Base-by-base conservation (phyloP, 805 yeast species). In the Starmerella vitae region DNA sequence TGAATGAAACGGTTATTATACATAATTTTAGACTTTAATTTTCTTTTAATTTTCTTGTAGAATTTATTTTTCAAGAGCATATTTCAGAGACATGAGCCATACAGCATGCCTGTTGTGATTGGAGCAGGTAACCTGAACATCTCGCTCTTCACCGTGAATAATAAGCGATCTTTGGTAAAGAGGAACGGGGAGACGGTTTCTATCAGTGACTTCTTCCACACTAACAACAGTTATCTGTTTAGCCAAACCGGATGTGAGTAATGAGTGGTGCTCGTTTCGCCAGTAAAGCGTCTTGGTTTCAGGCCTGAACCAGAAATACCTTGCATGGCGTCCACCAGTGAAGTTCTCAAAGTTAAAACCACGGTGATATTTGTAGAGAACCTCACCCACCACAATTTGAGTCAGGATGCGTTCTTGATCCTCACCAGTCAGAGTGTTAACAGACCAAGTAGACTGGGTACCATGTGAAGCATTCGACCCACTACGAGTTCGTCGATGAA, bases 281-380 rank as follows among this genome's bases (percentile, higher is more conserved):
- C 98, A 88, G 59, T 83, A 85, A 34, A 88, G 65, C 0, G 94
- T 83, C 64, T 84, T 62, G 7, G 91, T 78, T 59, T 86, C 86
- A 3, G 98, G 97, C 60, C 88, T 94, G 33, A 91, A 73, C 97
- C 97, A 91, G 68, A 88, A 88, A 62, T 74, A 88, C 48, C 96
- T 70, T 54, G 80, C 91, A 55, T 88, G 98, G 43, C 95, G 71
- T 30, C 72, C 71, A 36, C 84, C 91, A 0, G 88, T 71, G 17
- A 83, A 68, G 1, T 78, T 68, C 31, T 53, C 53, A 6, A 67
- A 59, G 28, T 83, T 77, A 36, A 82, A 65, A 13, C 85, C 78
- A 42, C 91, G 74, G 57, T 78, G 82, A 56, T 86, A 86, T 59
- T 88, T 88, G 70, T 69, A 77, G 42, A 86, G 64, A 48, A 75